Base-by-base conservation (phyloP, 2,329 filamentous ascomycete genomes). In the Neophaeococcomyces mojaviensis region DNA sequence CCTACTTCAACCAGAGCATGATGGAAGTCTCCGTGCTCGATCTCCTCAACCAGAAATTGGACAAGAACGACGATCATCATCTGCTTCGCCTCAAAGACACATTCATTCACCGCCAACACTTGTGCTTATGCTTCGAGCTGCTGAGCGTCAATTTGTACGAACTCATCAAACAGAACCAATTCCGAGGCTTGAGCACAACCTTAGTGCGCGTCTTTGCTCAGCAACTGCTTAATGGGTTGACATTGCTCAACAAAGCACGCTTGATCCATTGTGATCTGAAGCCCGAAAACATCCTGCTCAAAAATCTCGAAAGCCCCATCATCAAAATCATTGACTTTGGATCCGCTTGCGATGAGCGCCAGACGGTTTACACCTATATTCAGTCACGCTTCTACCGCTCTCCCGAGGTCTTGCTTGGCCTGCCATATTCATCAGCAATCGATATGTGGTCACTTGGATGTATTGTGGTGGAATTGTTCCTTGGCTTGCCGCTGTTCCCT, bases 251-350 rank as follows among this genome's bases (percentile, higher is more conserved):
- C 69, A 98, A 97, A 69, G 92, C 92, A 26, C 86, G 92, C 52
- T 69, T 98, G 58, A 98, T 98, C 58, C 92, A 98, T 66, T 98
- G 92, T 66, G 92, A 98, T 73, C 66, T 98, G 64, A 98, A 98
- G 64, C 92, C 92, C 1, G 92, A 98, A 66, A 98, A 98, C 58
- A 98, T 98, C 48, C 69, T 98, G 35, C 73, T 98, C 44, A 98
- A 98, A 68, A 98, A 98, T 63, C 80, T 98, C 34, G 92, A 98
- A 65, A 97, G 90, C 59, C 92, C 92, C 2, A 97, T 98, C 56
- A 98, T 98, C 76, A 98, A 98, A 67, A 96, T 98, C 60, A 98
- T 98, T 64, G 92, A 98, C 74, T 98, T 98, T 62, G 92, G 92
- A 35, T 98, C 92, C 31, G 92, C 92, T 12, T 98, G 92, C 65